Conservation (phyloP, 2,329 filamentous ascomycete species). For the Cadophora gregata region DNA sequence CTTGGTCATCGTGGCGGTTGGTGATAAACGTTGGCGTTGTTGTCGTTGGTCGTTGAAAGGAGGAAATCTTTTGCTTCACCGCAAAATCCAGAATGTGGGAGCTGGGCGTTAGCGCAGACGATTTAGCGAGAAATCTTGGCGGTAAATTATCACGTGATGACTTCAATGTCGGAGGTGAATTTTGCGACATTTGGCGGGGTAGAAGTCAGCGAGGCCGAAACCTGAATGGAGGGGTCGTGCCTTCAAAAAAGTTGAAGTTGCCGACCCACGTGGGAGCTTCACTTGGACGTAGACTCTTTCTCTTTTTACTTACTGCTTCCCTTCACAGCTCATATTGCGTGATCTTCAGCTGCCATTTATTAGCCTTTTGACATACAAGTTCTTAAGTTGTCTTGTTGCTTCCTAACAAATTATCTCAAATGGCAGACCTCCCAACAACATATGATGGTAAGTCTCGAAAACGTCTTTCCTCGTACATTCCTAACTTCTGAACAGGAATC, state of each 20-base stretch:
- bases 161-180: background rate
- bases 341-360: background rate
- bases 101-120: background rate
- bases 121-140: slow-evolving; percentile 18
- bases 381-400: background rate
- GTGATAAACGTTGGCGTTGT: slow-evolving; percentile 37
- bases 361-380: background rate
- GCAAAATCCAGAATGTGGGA: slow-evolving; percentile 6
- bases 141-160: background rate
- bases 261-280: slow-evolving; percentile 24
- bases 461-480: background rate
- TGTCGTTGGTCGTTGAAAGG: slow-evolving; percentile 31
- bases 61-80: background rate
- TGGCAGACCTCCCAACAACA: slow-evolving; percentile 39
- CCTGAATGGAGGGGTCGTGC: slow-evolving; percentile 12
- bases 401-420: slow-evolving; percentile 19
- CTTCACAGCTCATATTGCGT: background rate
- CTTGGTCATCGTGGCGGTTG: slow-evolving; percentile 69
- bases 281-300: background rate
- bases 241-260: slow-evolving; percentile 17
- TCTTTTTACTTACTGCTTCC: background rate
- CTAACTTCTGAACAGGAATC: slow-evolving; percentile 54
- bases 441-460: slow-evolving; percentile 32
- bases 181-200: slow-evolving; percentile 23
- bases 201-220: no score